Evolutionary conservation across 2,329 filamentous ascomycete species (phyloP).

Genomic region (Colletotrichum aenigma): DNA sequence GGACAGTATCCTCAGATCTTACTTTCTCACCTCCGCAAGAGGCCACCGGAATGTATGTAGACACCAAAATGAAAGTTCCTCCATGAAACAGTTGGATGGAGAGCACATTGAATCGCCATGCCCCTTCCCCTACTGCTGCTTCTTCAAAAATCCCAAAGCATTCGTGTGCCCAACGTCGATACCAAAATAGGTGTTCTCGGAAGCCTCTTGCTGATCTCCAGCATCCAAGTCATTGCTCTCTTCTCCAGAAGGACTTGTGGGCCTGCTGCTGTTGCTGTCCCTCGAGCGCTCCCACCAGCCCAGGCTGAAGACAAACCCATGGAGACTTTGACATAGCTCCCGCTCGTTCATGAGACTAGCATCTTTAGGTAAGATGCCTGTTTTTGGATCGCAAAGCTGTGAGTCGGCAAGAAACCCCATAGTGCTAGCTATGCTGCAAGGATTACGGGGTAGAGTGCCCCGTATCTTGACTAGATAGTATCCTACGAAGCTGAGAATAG

Average conservation of each 20-base stretch:
- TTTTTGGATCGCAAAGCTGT: not conserved
- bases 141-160: not conserved
- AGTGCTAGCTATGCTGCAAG: not conserved
- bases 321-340: not conserved
- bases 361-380: not conserved
- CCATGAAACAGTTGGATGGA: too few relatives aligned
- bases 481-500: not conserved
- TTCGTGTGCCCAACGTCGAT: not conserved
- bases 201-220: not conserved
- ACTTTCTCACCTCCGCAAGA: too few relatives aligned
- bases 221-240: not conserved
- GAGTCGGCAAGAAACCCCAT: not conserved
- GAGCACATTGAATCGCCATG: fast-evolving
- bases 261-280: fast-evolving
- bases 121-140: fast-evolving
- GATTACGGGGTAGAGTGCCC: not conserved
- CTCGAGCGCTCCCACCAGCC: not conserved
- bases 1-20: too few relatives aligned
- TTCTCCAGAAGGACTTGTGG: not conserved
- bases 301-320: not conserved
- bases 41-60: not conserved
- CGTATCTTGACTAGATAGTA: not conserved
- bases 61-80: fast-evolving
- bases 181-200: not conserved
- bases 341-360: not conserved